Base-by-base conservation (phyloP, 176 grass and related monocot species). In the Raddia distichophylla region DNA sequence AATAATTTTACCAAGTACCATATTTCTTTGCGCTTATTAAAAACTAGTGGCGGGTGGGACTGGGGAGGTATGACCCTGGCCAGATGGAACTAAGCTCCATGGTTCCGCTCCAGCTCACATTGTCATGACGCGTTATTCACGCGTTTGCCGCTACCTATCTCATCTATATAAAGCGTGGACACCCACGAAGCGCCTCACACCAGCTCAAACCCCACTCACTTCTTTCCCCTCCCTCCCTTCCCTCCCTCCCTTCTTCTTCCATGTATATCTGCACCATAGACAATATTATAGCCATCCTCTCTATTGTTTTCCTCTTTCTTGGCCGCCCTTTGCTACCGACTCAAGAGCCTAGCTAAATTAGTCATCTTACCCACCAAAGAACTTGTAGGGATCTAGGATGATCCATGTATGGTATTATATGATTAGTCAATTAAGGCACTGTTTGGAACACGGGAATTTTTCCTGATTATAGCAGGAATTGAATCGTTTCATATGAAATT, bases 391-490 rank as follows among this genome's bases (percentile, higher is more conserved):
- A 60, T 60, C 9, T 27, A 10, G 10, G 58, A 8, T 27, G 3
- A 3, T 60, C 8, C 57, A 11, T 2, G 10, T 22, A 10, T 22
- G 57, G n/a, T 60, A 18, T 22, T 22, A 10, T 22, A 10, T 22
- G n/a, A 22, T 60, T 27, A 27, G 9, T 8, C 54, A 56, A 56
- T 56, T 56, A 56, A 56, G 54, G 54, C 54, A 56, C 6, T 2
- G 17, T n/a, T 56, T 56, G 7, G 54, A n/a, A n/a, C 7, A 2
- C 0, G 6, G 54, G 17, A n/a, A n/a, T n/a, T 56, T 56, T n/a
- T 18, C 2, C 0, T 0, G 2, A n/a, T 18, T 18, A 5, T 0
- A 8, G 2, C 0, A 0, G 2, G 54, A n/a, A 56, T 7, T 56
- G 54, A 56, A n/a, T 0, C 18, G 5, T 18, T 56, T n/a, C 7